Conservation (phyloP, 1,139 yeast genomes). For the Tardiomyces digboiensis region DNA sequence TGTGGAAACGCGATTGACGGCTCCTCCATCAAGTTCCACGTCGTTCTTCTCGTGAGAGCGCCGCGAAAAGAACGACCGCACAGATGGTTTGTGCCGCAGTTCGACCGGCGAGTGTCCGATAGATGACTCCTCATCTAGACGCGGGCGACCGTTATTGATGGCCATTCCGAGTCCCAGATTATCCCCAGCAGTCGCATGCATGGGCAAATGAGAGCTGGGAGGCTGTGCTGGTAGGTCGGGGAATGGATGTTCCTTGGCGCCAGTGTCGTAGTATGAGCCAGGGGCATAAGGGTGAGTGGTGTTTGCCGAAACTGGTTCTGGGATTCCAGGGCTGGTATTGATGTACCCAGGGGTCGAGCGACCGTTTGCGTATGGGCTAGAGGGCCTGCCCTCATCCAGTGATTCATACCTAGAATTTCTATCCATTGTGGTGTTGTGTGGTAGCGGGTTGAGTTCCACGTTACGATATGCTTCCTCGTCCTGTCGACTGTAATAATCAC, state of each 20-base stretch:
- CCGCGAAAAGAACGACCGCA: constrained; percentile 7
- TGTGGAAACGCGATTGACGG: neutral
- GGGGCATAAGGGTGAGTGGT: no score
- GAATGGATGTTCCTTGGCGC: neutral
- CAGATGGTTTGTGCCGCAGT: constrained; percentile 3
- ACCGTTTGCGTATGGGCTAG: neutral
- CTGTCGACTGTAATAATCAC: no score
- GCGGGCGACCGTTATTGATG: neutral
- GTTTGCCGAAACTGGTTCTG: no score
- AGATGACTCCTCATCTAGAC: neutral
- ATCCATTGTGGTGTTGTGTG: neutral
- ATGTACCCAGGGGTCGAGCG: neutral
- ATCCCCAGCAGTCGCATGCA: neutral
- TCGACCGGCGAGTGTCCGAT: neutral
- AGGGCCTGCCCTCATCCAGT: neutral
- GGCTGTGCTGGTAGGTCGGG: neutral
- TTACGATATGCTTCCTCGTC: no score
- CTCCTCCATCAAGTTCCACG: neutral
- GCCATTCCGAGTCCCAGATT: neutral
- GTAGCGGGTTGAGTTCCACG: neutral
- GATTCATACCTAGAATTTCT: neutral
- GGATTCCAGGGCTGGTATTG: no score
- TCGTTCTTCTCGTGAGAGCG: constrained; percentile 3
- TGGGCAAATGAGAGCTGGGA: neutral
- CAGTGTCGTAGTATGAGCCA: neutral